Evolutionary conservation across 1,284 basidiomycete species (phyloP).

Genomic region (Tilletia caries): DNA sequence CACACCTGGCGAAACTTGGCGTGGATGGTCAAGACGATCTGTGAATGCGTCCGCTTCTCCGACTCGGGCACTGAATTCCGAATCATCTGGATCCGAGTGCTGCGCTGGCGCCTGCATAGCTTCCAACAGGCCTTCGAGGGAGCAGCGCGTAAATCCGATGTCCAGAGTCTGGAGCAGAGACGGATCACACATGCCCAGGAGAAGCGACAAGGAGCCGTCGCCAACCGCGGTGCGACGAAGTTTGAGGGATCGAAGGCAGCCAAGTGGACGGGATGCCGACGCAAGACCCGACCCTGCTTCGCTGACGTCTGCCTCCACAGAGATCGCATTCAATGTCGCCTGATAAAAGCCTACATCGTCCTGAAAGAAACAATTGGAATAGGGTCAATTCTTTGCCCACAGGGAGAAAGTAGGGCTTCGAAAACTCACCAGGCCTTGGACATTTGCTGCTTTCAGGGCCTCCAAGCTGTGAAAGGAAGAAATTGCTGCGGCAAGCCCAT

Average conservation of each 20-base stretch:
- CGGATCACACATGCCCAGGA: constrained; percentile 10
- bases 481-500: neutral
- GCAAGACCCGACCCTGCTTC: neutral
- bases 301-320: neutral
- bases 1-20: too few relatives aligned
- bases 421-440: constrained; percentile 7
- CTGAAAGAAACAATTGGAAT: neutral
- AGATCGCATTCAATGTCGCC: neutral
- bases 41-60: neutral
- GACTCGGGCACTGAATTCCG: neutral
- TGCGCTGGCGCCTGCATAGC: neutral
- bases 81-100: too few relatives aligned
- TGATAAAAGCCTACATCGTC: neutral
- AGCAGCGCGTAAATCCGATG: neutral
- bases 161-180: neutral
- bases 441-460: constrained; percentile 4
- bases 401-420: neutral
- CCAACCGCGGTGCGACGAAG: constrained; percentile 1
- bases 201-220: neutral
- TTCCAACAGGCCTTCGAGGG: constrained; percentile 9
- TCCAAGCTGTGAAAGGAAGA: neutral
- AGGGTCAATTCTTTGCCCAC: too few relatives aligned
- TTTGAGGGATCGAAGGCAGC: neutral
- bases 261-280: neutral
- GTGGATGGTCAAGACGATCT: too few relatives aligned